Conservation (phyloP, 2,329 filamentous ascomycete species). For the Hawksworthiomyces lignivorus region DNA sequence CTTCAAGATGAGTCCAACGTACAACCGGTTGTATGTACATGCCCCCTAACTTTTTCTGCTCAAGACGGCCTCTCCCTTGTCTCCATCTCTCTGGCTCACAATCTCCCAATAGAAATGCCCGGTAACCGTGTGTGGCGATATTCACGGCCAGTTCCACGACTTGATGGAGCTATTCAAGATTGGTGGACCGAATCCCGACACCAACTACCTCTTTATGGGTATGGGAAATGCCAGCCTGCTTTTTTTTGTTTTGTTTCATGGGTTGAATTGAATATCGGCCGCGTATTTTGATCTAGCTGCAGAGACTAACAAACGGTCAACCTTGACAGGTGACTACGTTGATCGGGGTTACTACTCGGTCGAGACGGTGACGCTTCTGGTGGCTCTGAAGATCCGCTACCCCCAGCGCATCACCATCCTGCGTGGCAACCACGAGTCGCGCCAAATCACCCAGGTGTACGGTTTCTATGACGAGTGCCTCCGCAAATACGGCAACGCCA, state of each 20-base stretch:
- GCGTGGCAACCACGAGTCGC: conserved; percentile 96
- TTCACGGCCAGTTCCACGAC: conserved; percentile 98
- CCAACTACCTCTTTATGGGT: conserved; percentile 99
- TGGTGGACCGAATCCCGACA: conserved; percentile 93
- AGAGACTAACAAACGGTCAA: not conserved
- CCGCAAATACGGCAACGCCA: conserved; percentile 97
- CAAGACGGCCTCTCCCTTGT: no score
- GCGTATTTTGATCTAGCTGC: no score
- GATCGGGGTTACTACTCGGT: conserved; percentile 98
- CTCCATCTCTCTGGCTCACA: not conserved
- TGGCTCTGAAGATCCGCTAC: conserved; percentile 96
- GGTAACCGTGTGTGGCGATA: conserved; percentile 97
- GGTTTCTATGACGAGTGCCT: conserved; percentile 99
- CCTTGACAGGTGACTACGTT: conserved; percentile 79
- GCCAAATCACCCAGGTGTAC: conserved; percentile 98
- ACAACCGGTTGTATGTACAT: conserved; percentile 81
- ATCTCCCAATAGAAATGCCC: conserved; percentile 70
- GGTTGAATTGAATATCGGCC: no score
- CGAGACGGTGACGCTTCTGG: conserved; percentile 92
- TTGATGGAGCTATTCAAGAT: conserved; percentile 99
- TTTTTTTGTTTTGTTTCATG: no score
- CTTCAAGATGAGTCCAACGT: conserved; percentile 97
- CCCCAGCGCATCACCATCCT: conserved; percentile 97
- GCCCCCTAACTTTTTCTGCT: not conserved
- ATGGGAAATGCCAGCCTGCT: conserved; percentile 27